Conservation (phyloP, 176 grass and related monocot genomes). For the Ensete ventricosum region DNA sequence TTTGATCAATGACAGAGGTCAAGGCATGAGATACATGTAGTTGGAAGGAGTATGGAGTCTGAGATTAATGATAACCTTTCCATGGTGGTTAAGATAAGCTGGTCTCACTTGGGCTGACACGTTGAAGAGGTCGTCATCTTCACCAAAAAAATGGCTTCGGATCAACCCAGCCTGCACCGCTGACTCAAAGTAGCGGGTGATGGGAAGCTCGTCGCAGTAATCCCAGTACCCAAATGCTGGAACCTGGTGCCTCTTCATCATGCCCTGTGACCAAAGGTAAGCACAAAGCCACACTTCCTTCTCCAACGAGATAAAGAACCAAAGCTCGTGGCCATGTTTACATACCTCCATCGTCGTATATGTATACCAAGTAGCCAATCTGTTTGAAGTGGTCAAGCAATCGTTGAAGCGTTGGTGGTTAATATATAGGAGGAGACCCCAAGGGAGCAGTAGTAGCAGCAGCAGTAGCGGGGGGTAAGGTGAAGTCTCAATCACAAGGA, state of each 20-base stretch:
- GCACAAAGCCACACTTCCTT: no score
- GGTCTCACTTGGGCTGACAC: neutral
- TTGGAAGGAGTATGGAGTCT: neutral
- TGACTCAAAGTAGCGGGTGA: constrained; percentile 1
- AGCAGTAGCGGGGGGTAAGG: neutral
- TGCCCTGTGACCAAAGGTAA: neutral
- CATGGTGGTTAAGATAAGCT: neutral
- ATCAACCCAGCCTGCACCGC: constrained; percentile 7
- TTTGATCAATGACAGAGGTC: neutral
- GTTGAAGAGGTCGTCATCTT: neutral
- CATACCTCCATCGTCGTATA: constrained; percentile 2
- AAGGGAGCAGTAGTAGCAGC: neutral
- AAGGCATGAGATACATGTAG: no score
- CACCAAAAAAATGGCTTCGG: neutral
- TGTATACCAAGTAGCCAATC: no score
- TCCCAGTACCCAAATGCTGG: constrained; percentile 6
- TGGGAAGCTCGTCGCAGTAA: constrained; percentile 7
- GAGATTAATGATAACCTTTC: neutral
- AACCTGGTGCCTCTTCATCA: constrained; percentile 5
- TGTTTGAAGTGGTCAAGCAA: neutral
- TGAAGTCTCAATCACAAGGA: constrained; percentile 1
- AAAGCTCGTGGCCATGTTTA: neutral
- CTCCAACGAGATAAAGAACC: neutral
- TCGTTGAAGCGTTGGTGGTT: neutral
- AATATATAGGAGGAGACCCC: neutral